These are phyloP conservation scores for Breynia disticha DNA, from an alignment of 441 rosid species.

Conservation along the genomic window DNA sequence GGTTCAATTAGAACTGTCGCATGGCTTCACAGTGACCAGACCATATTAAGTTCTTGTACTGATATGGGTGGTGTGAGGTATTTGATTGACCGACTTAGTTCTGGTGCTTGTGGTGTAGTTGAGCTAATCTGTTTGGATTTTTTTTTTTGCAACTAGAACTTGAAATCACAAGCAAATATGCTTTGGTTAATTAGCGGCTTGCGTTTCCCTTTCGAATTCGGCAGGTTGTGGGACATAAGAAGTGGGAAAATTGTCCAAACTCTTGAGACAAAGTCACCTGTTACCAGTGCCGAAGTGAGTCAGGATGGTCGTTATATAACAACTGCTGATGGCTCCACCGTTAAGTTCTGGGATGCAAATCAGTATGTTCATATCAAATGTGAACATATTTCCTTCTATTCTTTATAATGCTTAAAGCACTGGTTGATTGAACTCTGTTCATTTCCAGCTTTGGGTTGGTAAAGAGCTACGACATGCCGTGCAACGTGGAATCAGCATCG, in stretches of 20 bases:
- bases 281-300: conserved; percentile 93
- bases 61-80: conserved; percentile 90
- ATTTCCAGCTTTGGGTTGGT: conserved; percentile 50
- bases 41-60: conserved; percentile 80
- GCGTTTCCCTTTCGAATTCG: background rate
- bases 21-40: conserved; percentile 94
- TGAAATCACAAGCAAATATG: too few relatives aligned
- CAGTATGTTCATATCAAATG: conserved; percentile 52
- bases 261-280: conserved; percentile 75
- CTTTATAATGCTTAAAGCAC: background rate
- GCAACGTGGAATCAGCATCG: conserved; percentile 83
- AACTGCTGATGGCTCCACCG: conserved; percentile 80
- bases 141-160: too few relatives aligned
- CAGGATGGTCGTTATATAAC: conserved; percentile 88
- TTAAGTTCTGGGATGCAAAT: conserved; percentile 95
- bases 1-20: conserved; percentile 85
- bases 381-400: background rate
- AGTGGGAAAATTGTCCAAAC: conserved; percentile 76
- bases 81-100: background rate
- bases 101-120: background rate
- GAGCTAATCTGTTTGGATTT: background rate
- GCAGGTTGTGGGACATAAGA: conserved; percentile 87
- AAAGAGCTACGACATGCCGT: conserved; percentile 65
- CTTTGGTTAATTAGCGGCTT: background rate
- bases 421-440: background rate